These are phyloP conservation scores for Biscogniauxia mediterranea DNA, from an alignment of 2,329 filamentous ascomycete species.

Conservation along the genomic window DNA sequence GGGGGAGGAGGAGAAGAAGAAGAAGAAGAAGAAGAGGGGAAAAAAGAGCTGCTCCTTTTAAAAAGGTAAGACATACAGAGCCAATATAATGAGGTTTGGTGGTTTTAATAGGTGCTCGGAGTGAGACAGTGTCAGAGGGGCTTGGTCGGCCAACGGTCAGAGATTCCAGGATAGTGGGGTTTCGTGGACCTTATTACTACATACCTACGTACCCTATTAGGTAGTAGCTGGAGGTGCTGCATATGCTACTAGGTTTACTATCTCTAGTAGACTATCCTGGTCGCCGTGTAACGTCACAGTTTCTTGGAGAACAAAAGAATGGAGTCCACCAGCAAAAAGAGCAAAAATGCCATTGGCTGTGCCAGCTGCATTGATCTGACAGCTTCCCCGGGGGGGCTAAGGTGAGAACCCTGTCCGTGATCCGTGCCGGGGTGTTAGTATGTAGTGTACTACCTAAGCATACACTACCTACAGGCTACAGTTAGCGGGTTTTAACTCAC, in stretches of 20 bases:
- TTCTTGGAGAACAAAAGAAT: neutral
- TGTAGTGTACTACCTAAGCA: no score
- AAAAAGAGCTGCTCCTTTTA: no score
- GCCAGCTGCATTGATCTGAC: neutral
- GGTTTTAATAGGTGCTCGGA: slow-evolving; percentile 14
- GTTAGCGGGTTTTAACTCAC: neutral
- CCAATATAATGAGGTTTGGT: neutral
- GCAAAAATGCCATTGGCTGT: no score
- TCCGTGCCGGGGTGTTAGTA: neutral
- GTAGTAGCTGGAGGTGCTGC: no score
- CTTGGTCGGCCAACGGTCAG: neutral
- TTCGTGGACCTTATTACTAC: no score
- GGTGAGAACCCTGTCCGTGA: neutral
- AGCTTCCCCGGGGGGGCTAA: neutral
- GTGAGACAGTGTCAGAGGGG: slow-evolving; percentile 18
- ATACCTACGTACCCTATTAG: no score
- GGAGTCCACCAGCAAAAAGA: no score
- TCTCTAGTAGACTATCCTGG: neutral
- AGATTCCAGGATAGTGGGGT: neutral
- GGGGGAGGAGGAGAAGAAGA: neutral
- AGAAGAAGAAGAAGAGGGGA: neutral
- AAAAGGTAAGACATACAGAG: slow-evolving; percentile 16
- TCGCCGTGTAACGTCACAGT: neutral
- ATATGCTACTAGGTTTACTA: no score
- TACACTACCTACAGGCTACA: no score